A percentile compares a stretch with the other conserved stretches of the same genome.
Conservation (phyloP, 2,329 filamentous ascomycete genomes). For the Apiospora kogelbergensis region DNA sequence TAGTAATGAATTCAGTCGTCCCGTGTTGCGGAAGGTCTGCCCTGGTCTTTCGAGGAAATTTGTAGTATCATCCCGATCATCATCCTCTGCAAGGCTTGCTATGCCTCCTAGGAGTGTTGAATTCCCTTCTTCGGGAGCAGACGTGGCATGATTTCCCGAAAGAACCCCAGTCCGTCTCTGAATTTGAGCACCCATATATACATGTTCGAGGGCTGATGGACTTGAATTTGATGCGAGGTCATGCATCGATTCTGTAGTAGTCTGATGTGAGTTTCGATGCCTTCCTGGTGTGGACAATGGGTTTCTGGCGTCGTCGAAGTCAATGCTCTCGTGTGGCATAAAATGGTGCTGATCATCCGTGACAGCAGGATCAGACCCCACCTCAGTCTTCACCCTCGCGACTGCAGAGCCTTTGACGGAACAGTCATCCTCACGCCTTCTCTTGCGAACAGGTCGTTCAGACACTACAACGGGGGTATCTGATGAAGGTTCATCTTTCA, state of each 20-base stretch:
- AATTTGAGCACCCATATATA: not conserved
- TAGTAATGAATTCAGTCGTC: constrained; percentile 23
- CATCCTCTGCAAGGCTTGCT: constrained; percentile 26
- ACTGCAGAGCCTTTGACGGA: constrained; percentile 20
- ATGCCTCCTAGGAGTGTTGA: constrained; percentile 17
- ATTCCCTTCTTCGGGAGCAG: not conserved
- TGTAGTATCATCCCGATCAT: constrained; percentile 15
- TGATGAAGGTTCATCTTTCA: constrained; percentile 56
- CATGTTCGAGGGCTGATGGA: not conserved
- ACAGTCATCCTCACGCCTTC: constrained; percentile 36
- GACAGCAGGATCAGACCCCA: constrained; percentile 30
- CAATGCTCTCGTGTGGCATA: constrained; percentile 56
- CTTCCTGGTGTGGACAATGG: constrained; percentile 43
- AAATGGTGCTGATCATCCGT: constrained; percentile 29
- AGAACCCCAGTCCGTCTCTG: not conserved
- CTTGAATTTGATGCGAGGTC: not conserved
- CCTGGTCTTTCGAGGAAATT: not conserved
- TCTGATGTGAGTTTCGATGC: constrained; percentile 26
- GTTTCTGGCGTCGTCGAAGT: constrained; percentile 53
- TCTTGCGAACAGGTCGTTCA: constrained; percentile 49
- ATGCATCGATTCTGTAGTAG: not conserved
- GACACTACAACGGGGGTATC: constrained; percentile 52
- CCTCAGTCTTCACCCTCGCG: constrained; percentile 45
- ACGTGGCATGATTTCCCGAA: not conserved
- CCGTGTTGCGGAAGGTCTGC: constrained; percentile 9